phyloP scores from a whole-genome alignment of 2,329 filamentous ascomycete species.

The Ceratocystis smalleyi region DNA sequence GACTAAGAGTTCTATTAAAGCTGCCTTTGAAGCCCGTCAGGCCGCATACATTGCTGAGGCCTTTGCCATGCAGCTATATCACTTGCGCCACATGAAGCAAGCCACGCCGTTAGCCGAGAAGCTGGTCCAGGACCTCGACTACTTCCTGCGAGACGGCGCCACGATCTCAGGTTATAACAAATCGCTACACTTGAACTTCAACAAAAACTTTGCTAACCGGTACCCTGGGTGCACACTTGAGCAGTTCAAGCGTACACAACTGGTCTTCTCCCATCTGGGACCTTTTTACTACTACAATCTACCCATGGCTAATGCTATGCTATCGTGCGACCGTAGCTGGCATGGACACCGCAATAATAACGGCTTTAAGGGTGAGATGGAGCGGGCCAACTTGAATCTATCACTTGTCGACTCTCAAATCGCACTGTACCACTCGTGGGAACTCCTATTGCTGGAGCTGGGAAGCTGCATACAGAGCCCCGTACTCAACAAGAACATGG shows the following conservation, averaged over 20 bases:
- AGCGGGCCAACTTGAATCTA: constrained; percentile 75
- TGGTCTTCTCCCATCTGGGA: constrained; percentile 53
- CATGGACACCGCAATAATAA: constrained; percentile 43
- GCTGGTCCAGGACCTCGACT: constrained; percentile 59
- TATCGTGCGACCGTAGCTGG: constrained; percentile 69
- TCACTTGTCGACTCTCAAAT: constrained; percentile 87
- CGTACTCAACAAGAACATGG: constrained; percentile 50
- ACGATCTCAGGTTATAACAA: constrained; percentile 70
- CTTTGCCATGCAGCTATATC: constrained; percentile 79
- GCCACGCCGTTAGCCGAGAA: constrained; percentile 49
- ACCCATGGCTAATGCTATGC: constrained; percentile 55
- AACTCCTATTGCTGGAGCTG: constrained; percentile 71
- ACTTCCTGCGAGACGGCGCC: constrained; percentile 65
- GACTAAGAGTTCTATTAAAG: constrained; percentile 35
- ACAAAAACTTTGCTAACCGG: constrained; percentile 65
- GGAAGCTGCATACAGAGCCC: constrained; percentile 44
- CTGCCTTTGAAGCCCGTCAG: constrained; percentile 51
- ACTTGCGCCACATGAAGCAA: constrained; percentile 61
- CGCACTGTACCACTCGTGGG: constrained; percentile 76
- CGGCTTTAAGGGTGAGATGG: constrained; percentile 71
- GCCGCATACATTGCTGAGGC: constrained; percentile 76
- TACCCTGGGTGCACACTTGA: constrained; percentile 60
- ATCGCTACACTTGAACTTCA: constrained; percentile 72
- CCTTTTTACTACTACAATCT: constrained; percentile 73
- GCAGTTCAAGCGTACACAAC: constrained; percentile 61